Percentiles rank a stretch among this genome's conserved stretches.
These are phyloP conservation scores for Drosera capensis DNA, from an alignment of 148 eudicot genomes.

Conservation along the genomic window DNA sequence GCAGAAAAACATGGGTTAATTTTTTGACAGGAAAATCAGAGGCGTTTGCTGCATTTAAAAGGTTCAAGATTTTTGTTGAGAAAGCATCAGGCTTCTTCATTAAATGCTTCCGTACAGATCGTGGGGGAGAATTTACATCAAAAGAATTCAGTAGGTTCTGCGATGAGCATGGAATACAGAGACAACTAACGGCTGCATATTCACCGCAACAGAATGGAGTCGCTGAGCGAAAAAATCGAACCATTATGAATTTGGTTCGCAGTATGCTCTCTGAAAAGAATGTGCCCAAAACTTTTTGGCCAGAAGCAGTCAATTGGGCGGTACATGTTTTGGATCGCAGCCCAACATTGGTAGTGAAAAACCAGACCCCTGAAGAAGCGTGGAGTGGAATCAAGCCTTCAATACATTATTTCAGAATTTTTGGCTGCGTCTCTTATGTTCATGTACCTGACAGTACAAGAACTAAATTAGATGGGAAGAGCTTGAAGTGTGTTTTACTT, in stretches of 20 bases:
- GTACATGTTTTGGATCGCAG: not conserved
- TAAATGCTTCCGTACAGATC: constrained; percentile 1
- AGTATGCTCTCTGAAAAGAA: not conserved
- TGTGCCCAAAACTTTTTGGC: not conserved
- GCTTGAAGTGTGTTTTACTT: not conserved
- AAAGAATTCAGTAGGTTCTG: constrained; percentile 4
- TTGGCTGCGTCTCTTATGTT: not conserved
- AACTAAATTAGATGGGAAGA: constrained; percentile 2
- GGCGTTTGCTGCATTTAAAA: constrained; percentile 4
- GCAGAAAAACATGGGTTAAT: constrained; percentile 6
- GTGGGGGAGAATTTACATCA: constrained; percentile 6
- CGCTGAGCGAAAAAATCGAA: constrained; percentile 2
- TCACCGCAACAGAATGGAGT: constrained; percentile 1
- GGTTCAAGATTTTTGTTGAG: constrained; percentile 7
- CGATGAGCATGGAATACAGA: not conserved
- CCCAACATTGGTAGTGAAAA: not conserved
- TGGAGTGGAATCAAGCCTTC: not conserved
- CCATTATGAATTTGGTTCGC: not conserved
- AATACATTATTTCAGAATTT: not conserved
- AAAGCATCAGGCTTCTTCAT: constrained; percentile 2
- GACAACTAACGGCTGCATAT: constrained; percentile 1
- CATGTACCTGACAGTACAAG: not conserved
- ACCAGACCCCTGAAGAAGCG: constrained; percentile 1
- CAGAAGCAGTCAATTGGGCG: constrained; percentile 1
- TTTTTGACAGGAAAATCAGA: constrained; percentile 5